These are phyloP conservation scores for Tilletia walkeri DNA, from an alignment of 1,284 basidiomycete genomes.

Conservation along the genomic window DNA sequence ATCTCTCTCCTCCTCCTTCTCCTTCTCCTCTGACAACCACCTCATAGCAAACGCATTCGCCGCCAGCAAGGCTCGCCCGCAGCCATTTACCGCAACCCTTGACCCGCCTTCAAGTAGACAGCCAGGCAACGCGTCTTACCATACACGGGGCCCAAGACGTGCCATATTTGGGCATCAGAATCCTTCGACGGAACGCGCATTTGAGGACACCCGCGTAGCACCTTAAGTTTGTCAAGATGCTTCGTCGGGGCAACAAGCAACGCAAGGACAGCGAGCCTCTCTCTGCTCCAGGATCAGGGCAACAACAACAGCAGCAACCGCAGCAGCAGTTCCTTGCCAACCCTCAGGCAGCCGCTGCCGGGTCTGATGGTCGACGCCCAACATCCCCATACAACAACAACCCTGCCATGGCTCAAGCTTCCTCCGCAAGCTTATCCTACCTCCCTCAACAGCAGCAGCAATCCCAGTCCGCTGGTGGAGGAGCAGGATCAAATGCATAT, in stretches of 20 bases:
- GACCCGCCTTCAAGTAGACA: no score
- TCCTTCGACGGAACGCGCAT: no score
- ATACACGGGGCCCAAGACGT: no score
- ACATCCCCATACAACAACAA: constrained; percentile 2
- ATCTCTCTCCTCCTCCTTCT: neutral
- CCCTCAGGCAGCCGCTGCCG: neutral
- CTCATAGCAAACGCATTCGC: neutral
- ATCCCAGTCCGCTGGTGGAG: neutral
- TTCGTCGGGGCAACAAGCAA: constrained; percentile 13
- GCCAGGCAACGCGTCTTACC: no score
- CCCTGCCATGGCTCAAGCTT: constrained; percentile 1
- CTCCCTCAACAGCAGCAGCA: constrained; percentile 8
- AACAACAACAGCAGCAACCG: constrained; percentile 20
- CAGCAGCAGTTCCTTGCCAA: constrained; percentile 20
- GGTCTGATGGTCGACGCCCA: no score
- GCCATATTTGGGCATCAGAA: no score
- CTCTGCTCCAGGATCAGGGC: neutral
- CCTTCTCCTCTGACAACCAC: neutral
- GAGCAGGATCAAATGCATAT: neutral
- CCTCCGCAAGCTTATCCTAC: neutral
- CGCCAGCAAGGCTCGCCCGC: neutral
- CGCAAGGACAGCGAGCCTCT: constrained; percentile 12
- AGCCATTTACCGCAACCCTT: no score
- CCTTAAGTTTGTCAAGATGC: neutral
- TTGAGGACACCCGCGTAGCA: no score